phyloP scores from a whole-genome alignment of 1,284 basidiomycete species.

The Ustilago lituana region DNA sequence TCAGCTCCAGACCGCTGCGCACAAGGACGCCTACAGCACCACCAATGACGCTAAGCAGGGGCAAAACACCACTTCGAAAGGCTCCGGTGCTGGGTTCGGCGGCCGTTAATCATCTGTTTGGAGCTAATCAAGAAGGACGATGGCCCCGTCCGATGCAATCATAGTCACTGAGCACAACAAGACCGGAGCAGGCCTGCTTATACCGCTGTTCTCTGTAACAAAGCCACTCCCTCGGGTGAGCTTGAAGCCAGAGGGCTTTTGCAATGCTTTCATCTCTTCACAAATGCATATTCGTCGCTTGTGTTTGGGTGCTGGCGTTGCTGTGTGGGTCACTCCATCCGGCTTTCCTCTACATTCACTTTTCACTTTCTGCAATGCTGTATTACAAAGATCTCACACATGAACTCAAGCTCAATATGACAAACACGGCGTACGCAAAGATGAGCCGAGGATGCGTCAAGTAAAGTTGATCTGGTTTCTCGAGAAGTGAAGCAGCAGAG shows the following conservation, averaged over 20 bases:
- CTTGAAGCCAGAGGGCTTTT: too few species aligned
- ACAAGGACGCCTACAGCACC: constrained; percentile 55
- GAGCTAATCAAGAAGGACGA: too few species aligned
- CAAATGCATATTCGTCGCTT: too few species aligned
- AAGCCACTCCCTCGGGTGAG: not conserved
- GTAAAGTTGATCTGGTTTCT: too few species aligned
- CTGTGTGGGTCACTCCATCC: not conserved
- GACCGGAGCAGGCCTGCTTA: not conserved
- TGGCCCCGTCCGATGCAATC: too few species aligned
- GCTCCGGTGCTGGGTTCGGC: constrained; percentile 41
- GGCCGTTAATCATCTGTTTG: constrained; percentile 58
- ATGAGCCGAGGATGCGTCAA: too few species aligned
- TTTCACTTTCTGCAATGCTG: not conserved
- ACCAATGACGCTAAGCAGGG: constrained; percentile 58
- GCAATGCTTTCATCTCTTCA: too few species aligned
- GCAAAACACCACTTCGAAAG: constrained; percentile 34
- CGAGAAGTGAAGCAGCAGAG: too few species aligned
- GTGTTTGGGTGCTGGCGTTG: not conserved
- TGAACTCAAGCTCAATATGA: not conserved
- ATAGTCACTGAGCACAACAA: too few species aligned
- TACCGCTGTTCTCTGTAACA: not conserved
- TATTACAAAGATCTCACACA: constrained; percentile 7
- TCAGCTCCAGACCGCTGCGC: constrained; percentile 51
- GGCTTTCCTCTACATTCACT: not conserved
- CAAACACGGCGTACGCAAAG: not conserved